phyloP scores from a whole-genome alignment of 2,329 filamentous ascomycete species.

The Chaetomium sp. region DNA sequence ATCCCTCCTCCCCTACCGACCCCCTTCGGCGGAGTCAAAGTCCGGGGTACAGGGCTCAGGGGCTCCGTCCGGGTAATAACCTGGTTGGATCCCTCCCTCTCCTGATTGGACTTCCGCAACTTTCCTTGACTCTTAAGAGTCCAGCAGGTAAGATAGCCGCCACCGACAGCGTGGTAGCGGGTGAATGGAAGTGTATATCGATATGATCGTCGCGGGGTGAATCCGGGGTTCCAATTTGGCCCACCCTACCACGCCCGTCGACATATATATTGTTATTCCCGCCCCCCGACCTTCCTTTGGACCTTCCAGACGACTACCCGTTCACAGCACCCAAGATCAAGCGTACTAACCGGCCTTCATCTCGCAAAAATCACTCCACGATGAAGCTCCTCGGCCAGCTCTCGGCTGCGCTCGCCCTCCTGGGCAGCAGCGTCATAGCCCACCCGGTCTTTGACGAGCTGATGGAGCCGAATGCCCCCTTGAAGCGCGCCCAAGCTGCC shows the following conservation, averaged over 20 bases:
- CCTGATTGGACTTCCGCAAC: conserved; percentile 21
- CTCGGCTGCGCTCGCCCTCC: conserved; percentile 25
- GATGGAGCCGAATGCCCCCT: conserved; percentile 27
- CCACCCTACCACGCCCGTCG: no score
- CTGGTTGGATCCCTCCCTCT: not conserved
- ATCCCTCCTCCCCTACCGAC: not conserved
- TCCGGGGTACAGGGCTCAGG: conserved; percentile 18
- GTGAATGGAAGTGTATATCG: conserved; percentile 25
- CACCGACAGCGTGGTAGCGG: conserved; percentile 24
- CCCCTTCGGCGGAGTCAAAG: not conserved
- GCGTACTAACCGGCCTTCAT: not conserved
- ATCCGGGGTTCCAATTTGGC: conserved; percentile 7
- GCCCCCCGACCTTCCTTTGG: not conserved
- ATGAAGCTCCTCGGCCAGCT: conserved; percentile 32
- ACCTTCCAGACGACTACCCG: not conserved
- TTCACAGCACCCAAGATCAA: not conserved
- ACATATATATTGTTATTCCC: not conserved
- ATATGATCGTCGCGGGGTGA: conserved; percentile 22
- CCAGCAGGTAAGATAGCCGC: not conserved
- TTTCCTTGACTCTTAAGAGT: not conserved
- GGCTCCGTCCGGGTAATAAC: conserved; percentile 23
- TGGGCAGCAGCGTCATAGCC: conserved; percentile 25
- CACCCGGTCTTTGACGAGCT: conserved; percentile 33
- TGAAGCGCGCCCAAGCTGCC: conserved; percentile 34
- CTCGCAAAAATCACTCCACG: not conserved